These are phyloP conservation scores for Scheffersomyces parashehatae DNA, from an alignment of 1,139 yeast species.

Conservation along the genomic window DNA sequence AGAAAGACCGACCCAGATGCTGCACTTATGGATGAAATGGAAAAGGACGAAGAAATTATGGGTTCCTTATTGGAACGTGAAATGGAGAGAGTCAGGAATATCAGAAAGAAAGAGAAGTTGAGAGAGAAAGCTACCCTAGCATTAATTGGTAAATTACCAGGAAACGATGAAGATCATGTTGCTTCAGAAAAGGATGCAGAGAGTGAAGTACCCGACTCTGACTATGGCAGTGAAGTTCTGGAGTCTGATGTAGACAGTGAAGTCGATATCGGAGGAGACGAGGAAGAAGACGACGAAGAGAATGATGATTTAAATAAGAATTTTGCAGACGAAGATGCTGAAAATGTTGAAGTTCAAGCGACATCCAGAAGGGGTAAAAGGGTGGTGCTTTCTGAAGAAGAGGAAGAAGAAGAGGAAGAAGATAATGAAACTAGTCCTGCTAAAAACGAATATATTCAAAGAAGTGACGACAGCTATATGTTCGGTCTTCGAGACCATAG, in stretches of 20 bases:
- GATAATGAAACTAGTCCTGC: constrained; percentile 21
- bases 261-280: constrained; percentile 19
- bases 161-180: constrained; percentile 14
- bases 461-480: constrained; percentile 39
- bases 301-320: constrained; percentile 3
- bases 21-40: constrained; percentile 34
- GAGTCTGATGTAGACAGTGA: constrained; percentile 19
- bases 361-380: constrained; percentile 10
- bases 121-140: constrained; percentile 40
- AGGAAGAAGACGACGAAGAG: constrained; percentile 13
- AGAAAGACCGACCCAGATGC: constrained; percentile 30
- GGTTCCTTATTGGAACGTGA: constrained; percentile 62
- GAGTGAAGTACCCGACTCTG: constrained; percentile 24
- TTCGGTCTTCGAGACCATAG: constrained; percentile 26
- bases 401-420: constrained; percentile 18
- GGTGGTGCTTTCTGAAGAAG: constrained; percentile 13
- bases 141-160: constrained; percentile 16
- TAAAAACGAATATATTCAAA: constrained; percentile 16
- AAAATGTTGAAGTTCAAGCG: constrained; percentile 2
- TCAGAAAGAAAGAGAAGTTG: constrained; percentile 51
- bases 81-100: constrained; percentile 51
- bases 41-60: constrained; percentile 45
- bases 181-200: constrained; percentile 17
- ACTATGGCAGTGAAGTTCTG: constrained; percentile 21
- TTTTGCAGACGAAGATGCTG: background rate